Evolutionary conservation across 2,329 filamentous ascomycete genomes (phyloP).

Genomic region (Scedosporium boydii): DNA sequence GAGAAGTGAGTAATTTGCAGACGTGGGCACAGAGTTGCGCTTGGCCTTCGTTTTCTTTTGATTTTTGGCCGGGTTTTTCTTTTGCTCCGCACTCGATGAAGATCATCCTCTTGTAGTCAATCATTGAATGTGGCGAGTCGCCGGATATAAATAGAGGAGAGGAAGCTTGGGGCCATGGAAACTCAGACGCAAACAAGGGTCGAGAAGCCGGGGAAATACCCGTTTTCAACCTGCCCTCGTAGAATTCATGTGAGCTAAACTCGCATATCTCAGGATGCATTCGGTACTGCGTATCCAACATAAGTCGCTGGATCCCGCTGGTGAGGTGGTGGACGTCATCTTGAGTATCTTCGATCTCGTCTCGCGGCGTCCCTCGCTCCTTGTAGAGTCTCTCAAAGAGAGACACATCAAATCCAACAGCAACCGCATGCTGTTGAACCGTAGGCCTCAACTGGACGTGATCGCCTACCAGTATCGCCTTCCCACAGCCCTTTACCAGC

Average conservation of each 20-base stretch:
- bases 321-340: neutral
- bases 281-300: conserved; percentile 34
- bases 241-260: conserved; percentile 31
- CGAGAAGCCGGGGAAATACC: conserved; percentile 16
- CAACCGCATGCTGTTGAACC: conserved; percentile 23
- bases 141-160: neutral
- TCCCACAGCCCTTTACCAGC: conserved; percentile 30
- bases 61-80: conserved; percentile 27
- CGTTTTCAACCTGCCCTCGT: conserved; percentile 23
- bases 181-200: conserved; percentile 11
- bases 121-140: conserved; percentile 9
- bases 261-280: conserved; percentile 30
- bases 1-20: conserved; percentile 18
- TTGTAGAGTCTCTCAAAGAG: conserved; percentile 32
- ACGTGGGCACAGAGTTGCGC: conserved; percentile 23
- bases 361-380: neutral
- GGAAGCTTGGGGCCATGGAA: neutral
- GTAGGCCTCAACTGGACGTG: conserved; percentile 36
- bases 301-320: conserved; percentile 19
- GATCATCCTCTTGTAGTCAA: conserved; percentile 14
- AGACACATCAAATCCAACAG: conserved; percentile 27
- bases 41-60: conserved; percentile 29
- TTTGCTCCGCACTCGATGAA: conserved; percentile 25
- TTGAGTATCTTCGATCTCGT: neutral
- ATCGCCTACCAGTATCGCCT: conserved; percentile 33